Percentiles rank a stretch among this genome's conserved stretches.
These are phyloP conservation scores for Cymbopogon citratus DNA, from an alignment of 176 grass and related monocot genomes.

Conservation along the genomic window DNA sequence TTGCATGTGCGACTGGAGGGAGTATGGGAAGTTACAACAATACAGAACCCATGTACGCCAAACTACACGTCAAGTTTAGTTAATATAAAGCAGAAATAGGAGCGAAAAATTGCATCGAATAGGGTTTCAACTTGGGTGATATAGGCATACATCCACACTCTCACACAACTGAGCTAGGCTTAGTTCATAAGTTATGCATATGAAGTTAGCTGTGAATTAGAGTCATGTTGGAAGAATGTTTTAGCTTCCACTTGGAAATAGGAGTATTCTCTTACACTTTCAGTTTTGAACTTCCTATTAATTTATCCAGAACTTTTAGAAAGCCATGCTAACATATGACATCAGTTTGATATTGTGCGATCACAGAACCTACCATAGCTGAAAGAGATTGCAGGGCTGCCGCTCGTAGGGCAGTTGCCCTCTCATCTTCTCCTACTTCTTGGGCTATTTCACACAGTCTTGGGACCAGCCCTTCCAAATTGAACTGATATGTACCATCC, in stretches of 20 bases:
- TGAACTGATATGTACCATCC: conserved; percentile 97
- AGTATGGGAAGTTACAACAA: background rate
- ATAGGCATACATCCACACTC: background rate
- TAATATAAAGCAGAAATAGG: background rate
- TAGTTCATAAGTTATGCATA: background rate
- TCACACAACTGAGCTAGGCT: background rate
- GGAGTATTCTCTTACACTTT: background rate
- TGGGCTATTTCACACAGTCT: conserved; percentile 83
- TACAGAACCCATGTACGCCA: background rate
- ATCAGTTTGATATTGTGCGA: conserved; percentile 6
- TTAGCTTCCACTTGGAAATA: background rate
- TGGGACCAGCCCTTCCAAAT: conserved; percentile 90
- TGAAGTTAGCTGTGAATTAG: background rate
- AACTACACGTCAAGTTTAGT: background rate
- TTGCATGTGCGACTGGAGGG: background rate
- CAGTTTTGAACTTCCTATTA: background rate
- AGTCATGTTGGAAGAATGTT: background rate
- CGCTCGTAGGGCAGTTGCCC: conserved; percentile 35
- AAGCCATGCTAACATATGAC: background rate
- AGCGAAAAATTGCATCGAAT: background rate
- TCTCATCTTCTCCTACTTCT: conserved; percentile 78
- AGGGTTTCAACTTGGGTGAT: background rate
- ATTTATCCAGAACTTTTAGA: background rate
- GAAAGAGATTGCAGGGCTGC: conserved; percentile 80
- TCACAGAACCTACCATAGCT: conserved; percentile 62